Conservation (phyloP, 2,329 filamentous ascomycete genomes). For the Arachnomyces sp. region DNA sequence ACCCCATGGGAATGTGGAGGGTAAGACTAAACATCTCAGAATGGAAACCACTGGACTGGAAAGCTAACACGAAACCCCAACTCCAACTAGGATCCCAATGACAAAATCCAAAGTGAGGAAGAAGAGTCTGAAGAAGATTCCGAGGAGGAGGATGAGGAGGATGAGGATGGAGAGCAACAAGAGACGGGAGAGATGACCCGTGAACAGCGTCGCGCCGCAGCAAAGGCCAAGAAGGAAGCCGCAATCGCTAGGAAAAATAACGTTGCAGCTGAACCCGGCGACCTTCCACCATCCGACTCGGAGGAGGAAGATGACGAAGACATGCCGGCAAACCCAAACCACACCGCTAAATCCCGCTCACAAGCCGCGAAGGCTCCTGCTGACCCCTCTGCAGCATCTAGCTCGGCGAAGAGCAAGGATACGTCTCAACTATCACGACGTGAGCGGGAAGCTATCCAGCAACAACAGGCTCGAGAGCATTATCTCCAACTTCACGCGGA, state of each 20-base stretch:
- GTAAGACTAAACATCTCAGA: constrained; percentile 35
- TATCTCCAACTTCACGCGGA: constrained; percentile 88
- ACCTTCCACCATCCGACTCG: constrained; percentile 68
- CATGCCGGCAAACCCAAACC: constrained; percentile 79
- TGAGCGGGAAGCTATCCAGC: constrained; percentile 73
- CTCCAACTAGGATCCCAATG: constrained; percentile 29
- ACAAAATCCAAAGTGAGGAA: constrained; percentile 37
- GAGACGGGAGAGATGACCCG: constrained; percentile 56
- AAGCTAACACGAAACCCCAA: not conserved
- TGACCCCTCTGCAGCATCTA: constrained; percentile 32
- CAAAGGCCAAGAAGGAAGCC: constrained; percentile 85
- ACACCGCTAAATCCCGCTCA: constrained; percentile 58
- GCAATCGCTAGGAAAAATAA: constrained; percentile 70
- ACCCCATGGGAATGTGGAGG: constrained; percentile 81
- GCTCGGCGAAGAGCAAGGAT: constrained; percentile 46
- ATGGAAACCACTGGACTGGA: constrained; percentile 3
- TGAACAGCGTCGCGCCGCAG: constrained; percentile 77
- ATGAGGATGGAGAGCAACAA: constrained; percentile 40
- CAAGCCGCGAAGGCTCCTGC: constrained; percentile 60
- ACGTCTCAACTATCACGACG: constrained; percentile 53
- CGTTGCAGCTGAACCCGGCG: constrained; percentile 68
- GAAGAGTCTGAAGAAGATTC: constrained; percentile 44
- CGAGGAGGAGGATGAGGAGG: constrained; percentile 38
- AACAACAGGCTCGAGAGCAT: constrained; percentile 76
- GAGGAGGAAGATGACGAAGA: constrained; percentile 34